A percentile compares a stretch with the other conserved stretches of the same genome.
These are phyloP conservation scores for Pinus tabuliformis DNA, from an alignment of 75 land plant genomes.

Conservation along the genomic window DNA sequence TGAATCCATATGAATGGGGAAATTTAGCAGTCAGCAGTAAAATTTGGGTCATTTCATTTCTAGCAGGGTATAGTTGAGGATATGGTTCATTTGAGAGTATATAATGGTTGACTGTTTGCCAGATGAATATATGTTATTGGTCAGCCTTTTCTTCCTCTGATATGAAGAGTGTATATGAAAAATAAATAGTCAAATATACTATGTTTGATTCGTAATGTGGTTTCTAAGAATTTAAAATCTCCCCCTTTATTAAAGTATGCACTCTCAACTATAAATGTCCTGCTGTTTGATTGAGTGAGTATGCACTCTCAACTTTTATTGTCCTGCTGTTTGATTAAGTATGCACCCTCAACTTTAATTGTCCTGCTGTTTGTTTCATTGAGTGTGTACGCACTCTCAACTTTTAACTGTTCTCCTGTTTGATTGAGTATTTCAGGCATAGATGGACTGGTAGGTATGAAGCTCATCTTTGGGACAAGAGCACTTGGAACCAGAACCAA, in stretches of 20 bases:
- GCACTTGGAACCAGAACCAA: conserved; percentile 95
- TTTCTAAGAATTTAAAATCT: not conserved
- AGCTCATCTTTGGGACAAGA: conserved; percentile 99
- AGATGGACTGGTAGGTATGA: conserved; percentile 99
- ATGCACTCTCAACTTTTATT: not conserved
- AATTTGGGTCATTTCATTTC: too few relatives aligned
- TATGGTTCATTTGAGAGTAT: too few relatives aligned
- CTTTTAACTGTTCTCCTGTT: not conserved
- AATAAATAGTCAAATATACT: too few relatives aligned
- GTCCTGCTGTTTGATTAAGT: not conserved
- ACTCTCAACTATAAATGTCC: not conserved
- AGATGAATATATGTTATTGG: too few relatives aligned
- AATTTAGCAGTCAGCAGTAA: too few relatives aligned
- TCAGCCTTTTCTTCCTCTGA: too few relatives aligned
- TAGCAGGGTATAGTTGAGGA: too few relatives aligned
- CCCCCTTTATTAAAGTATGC: not conserved
- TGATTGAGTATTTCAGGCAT: conserved; percentile 48
- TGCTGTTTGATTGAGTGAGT: not conserved
- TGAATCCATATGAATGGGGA: too few relatives aligned
- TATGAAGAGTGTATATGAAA: too few relatives aligned
- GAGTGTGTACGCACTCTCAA: not conserved
- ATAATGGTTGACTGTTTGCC: too few relatives aligned
- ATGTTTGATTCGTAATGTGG: not conserved
- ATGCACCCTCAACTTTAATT: not conserved
- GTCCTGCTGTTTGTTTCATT: not conserved